phyloP scores from a whole-genome alignment of 371 early-diverging fungal species.

The Phascolomyces articulosus region DNA sequence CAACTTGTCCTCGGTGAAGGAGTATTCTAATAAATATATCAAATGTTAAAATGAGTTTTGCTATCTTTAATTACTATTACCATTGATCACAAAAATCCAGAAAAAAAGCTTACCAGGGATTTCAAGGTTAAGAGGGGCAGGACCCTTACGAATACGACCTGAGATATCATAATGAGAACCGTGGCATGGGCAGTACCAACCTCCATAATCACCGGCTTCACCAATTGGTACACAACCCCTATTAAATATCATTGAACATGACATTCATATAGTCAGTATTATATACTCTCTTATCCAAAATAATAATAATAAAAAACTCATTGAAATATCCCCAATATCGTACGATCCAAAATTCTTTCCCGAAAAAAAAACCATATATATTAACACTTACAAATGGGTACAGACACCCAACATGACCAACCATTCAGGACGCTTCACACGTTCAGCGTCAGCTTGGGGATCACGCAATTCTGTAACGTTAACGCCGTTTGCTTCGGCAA shows the following conservation, averaged over 20 bases:
- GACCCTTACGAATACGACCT: conserved; percentile 97
- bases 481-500: conserved; percentile 88
- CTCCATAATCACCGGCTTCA: conserved; percentile 97
- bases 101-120: conserved; percentile 68
- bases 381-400: conserved; percentile 85
- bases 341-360: too few relatives aligned
- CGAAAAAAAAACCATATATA: too few relatives aligned
- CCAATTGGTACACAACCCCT: conserved; percentile 98
- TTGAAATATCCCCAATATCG: too few relatives aligned
- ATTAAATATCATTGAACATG: background rate
- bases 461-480: conserved; percentile 83
- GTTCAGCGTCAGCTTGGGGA: conserved; percentile 91
- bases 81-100: background rate
- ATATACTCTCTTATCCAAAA: too few relatives aligned
- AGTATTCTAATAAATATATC: conserved; percentile 37
- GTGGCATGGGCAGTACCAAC: conserved; percentile 99
- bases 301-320: too few relatives aligned
- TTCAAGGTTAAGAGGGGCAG: conserved; percentile 98
- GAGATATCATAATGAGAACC: conserved; percentile 97
- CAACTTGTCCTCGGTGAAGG: conserved; percentile 47
- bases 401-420: conserved; percentile 97
- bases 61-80: background rate
- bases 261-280: too few relatives aligned
- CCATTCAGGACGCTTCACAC: conserved; percentile 94
- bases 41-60: too few relatives aligned